phyloP scores from a whole-genome alignment of 2,329 filamentous ascomycete genomes.

The Pleoardoris graminearum region DNA sequence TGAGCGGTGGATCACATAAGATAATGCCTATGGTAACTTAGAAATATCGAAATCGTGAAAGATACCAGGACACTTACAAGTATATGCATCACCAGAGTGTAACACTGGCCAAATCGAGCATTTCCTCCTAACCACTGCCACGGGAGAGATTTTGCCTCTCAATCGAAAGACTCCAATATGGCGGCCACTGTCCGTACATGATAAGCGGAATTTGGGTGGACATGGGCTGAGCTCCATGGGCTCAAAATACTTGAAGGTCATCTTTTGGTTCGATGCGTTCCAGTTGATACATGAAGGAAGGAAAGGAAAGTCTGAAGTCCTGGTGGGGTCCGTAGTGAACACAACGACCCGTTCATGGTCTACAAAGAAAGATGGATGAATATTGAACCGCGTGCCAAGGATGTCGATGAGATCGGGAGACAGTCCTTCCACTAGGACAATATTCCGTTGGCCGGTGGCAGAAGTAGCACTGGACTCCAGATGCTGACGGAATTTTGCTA shows the following conservation, averaged over 20 bases:
- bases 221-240: neutral
- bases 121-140: neutral
- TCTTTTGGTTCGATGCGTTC: neutral
- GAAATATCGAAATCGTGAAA: neutral
- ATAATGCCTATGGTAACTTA: slow-evolving; percentile 27
- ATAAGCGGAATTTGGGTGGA: neutral
- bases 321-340: neutral
- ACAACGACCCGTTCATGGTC: neutral
- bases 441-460: neutral
- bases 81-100: neutral
- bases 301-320: neutral
- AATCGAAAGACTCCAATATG: neutral
- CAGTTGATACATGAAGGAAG: neutral
- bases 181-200: neutral
- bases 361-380: neutral
- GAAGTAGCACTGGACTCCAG: neutral
- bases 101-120: neutral
- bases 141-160: neutral
- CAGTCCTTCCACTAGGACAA: neutral
- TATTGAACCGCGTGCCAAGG: neutral
- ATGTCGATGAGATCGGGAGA: neutral
- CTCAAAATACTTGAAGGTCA: neutral
- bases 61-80: neutral
- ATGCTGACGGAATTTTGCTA: neutral
- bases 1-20: slow-evolving; percentile 36